A percentile compares a stretch with the other conserved stretches of the same genome.
These are phyloP conservation scores for Candida labiduridarum DNA, from an alignment of 1,139 yeast genomes.

Conservation along the genomic window DNA sequence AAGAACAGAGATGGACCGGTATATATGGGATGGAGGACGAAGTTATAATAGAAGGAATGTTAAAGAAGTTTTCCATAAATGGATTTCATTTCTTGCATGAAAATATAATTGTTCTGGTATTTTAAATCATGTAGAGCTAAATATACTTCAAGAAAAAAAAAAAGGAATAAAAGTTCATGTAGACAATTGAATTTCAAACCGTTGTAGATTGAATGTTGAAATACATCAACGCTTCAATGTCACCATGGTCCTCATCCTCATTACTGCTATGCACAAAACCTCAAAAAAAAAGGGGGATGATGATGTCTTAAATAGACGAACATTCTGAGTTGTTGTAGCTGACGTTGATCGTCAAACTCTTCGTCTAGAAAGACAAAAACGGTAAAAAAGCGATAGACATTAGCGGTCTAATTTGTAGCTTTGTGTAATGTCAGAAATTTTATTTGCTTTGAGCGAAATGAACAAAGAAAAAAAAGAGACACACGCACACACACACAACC, in stretches of 20 bases:
- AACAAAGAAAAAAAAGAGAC: background rate
- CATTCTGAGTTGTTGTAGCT: background rate
- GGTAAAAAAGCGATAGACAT: background rate
- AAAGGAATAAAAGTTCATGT: background rate
- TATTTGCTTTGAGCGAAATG: background rate
- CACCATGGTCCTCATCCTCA: background rate
- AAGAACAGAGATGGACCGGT: conserved; percentile 70
- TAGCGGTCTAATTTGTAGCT: too few relatives aligned
- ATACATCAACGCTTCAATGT: too few relatives aligned
- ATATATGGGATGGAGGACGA: conserved; percentile 68
- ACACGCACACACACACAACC: too few relatives aligned
- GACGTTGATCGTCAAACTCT: background rate
- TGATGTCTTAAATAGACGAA: background rate
- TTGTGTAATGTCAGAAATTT: background rate
- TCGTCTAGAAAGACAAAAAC: too few relatives aligned
- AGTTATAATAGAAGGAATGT: conserved; percentile 40
- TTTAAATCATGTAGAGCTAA: background rate
- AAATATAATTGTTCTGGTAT: background rate
- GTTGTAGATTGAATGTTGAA: too few relatives aligned
- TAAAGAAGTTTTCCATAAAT: conserved; percentile 39
- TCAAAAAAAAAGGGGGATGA: background rate
- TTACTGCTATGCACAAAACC: background rate
- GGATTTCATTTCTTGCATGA: conserved; percentile 40
- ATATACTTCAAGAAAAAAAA: background rate
- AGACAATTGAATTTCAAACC: background rate